Evolutionary conservation across 164 flowering plant species (phyloP).

Genomic region (Dillenia suffruticosa): DNA sequence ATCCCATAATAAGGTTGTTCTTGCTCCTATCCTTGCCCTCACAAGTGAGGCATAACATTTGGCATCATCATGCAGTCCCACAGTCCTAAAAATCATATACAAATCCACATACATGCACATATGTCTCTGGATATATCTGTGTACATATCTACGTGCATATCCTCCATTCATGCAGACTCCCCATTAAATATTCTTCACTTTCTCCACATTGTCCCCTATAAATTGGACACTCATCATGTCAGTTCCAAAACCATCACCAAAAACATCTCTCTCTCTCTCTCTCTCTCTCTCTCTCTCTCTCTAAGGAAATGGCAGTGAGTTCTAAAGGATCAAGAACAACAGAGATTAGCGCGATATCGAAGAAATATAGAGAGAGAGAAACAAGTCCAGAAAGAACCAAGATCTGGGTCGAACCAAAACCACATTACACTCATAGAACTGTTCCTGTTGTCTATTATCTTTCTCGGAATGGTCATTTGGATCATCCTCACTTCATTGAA

Average conservation of each 20-base stretch:
- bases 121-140: too few relatives aligned
- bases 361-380: conserved; percentile 20
- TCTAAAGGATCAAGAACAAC: conserved; percentile 20
- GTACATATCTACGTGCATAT: too few relatives aligned
- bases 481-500: conserved; percentile 46
- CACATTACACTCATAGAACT: conserved; percentile 7
- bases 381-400: conserved; percentile 32
- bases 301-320: conserved; percentile 28
- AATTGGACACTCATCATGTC: too few relatives aligned
- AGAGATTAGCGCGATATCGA: conserved; percentile 13
- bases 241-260: background rate
- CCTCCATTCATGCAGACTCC: too few relatives aligned
- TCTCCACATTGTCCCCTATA: too few relatives aligned
- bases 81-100: too few relatives aligned
- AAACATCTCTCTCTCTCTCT: background rate
- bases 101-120: too few relatives aligned
- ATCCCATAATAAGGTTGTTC: too few relatives aligned
- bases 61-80: too few relatives aligned
- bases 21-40: too few relatives aligned
- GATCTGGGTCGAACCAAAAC: conserved; percentile 12
- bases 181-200: too few relatives aligned
- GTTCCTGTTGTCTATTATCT: conserved; percentile 42
- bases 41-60: too few relatives aligned
- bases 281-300: background rate
- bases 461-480: conserved; percentile 34